Evolutionary conservation across 805 yeast genomes (phyloP).

Genomic region (Cyberlindnera americana): DNA sequence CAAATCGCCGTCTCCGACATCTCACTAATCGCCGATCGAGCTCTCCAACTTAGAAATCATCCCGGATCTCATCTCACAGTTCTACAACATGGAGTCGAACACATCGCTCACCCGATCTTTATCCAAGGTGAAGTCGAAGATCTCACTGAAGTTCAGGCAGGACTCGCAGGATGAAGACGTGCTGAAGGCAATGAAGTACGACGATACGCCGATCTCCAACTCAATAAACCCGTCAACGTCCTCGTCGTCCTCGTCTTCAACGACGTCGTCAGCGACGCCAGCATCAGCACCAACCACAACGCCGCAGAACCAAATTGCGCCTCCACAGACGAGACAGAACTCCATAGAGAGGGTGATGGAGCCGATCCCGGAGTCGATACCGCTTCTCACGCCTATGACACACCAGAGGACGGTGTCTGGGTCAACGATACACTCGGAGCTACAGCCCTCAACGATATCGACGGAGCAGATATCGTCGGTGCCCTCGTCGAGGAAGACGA

Average conservation of each 20-base stretch:
- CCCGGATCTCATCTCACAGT: too few species aligned
- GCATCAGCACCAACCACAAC: neutral
- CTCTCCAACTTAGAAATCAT: too few species aligned
- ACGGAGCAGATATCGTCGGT: neutral
- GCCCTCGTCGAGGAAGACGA: conserved; percentile 5
- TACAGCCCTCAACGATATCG: conserved; percentile 1
- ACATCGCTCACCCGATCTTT: conserved; percentile 23
- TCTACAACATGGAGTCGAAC: conserved; percentile 3
- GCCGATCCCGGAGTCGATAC: conserved; percentile 4
- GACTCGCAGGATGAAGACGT: conserved; percentile 13
- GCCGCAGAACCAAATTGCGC: too few species aligned
- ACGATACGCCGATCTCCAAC: conserved; percentile 12
- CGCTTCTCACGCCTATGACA: neutral
- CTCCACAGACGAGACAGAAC: too few species aligned
- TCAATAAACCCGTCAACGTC: neutral
- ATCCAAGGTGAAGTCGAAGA: conserved; percentile 22
- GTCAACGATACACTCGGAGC: neutral
- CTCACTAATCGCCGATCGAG: too few species aligned
- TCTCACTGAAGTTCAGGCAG: conserved; percentile 19
- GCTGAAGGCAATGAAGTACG: conserved; percentile 24
- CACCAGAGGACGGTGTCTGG: conserved; percentile 1
- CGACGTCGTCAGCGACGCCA: neutral
- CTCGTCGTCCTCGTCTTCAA: neutral
- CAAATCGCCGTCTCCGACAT: too few species aligned
- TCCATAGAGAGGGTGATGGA: conserved; percentile 3